A percentile compares a stretch with the other conserved stretches of the same genome.
Conservation (phyloP, 805 yeast genomes). For the Yarrowia deformans region DNA sequence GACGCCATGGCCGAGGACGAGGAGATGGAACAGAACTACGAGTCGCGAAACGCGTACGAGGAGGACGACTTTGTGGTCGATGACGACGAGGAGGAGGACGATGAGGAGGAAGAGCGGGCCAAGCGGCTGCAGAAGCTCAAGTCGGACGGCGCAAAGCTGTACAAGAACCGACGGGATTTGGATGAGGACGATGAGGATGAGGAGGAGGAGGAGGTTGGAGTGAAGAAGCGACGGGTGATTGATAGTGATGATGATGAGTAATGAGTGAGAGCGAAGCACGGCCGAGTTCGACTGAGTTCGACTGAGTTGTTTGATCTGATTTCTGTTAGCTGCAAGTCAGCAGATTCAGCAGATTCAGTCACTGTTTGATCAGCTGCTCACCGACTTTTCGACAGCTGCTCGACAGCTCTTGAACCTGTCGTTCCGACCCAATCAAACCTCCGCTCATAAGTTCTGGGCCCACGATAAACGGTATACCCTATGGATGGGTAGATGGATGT, state of each 20-base stretch:
- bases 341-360: no score
- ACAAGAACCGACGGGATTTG: conserved; percentile 40
- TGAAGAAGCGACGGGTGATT: conserved; percentile 47
- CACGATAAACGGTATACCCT: neutral
- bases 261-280: neutral
- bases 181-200: conserved; percentile 41
- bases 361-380: no score
- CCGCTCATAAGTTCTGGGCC: no score
- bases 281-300: no score
- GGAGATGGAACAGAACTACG: conserved; percentile 43
- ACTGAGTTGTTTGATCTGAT: no score
- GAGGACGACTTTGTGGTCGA: conserved; percentile 53
- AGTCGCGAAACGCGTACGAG: conserved; percentile 49
- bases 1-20: conserved; percentile 35
- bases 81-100: conserved; percentile 48
- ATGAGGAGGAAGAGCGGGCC: conserved; percentile 48
- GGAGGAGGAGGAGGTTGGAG: conserved; percentile 40
- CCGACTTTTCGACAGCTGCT: no score
- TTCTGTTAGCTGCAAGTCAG: no score
- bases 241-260: conserved; percentile 48
- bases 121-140: conserved; percentile 48
- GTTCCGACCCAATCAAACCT: no score
- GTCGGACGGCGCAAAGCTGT: conserved; percentile 46
- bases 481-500: conserved; percentile 3
- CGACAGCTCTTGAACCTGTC: no score